Evolutionary conservation across 768 basidiomycete genomes (phyloP).

Genomic region (Suillus occidentalis): DNA sequence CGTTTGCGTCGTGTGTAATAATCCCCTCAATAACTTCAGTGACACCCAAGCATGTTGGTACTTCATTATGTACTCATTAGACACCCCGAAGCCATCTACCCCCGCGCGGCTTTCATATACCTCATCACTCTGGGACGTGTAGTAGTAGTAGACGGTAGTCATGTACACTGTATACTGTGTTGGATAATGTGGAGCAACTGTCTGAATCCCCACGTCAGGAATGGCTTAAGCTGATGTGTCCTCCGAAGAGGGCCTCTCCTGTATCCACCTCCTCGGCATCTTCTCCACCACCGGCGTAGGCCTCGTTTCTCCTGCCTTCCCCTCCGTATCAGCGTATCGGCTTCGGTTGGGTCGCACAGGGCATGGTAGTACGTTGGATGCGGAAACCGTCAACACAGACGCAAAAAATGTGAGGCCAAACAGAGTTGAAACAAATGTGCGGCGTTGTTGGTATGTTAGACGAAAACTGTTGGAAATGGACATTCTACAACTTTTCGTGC

Average conservation of each 20-base stretch:
- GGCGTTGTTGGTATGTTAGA: slow-evolving; percentile 55
- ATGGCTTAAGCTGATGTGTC: slow-evolving; percentile 11
- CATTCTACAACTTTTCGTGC: slow-evolving; percentile 48
- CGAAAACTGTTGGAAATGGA: slow-evolving; percentile 56
- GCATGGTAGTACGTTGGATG: slow-evolving; percentile 77
- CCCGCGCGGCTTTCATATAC: background rate
- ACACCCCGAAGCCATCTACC: background rate
- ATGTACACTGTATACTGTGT: background rate
- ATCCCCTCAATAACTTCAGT: background rate
- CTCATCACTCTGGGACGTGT: background rate
- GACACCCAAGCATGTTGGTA: slow-evolving; percentile 1
- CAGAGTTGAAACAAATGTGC: slow-evolving; percentile 73
- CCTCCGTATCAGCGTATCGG: slow-evolving; percentile 58
- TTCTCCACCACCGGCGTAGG: slow-evolving; percentile 52
- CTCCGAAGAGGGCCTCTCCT: slow-evolving; percentile 49
- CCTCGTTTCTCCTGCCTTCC: slow-evolving; percentile 24
- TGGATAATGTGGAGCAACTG: background rate
- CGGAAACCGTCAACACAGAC: slow-evolving; percentile 76
- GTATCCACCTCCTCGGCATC: slow-evolving; percentile 77
- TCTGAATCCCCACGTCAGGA: background rate
- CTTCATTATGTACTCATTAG: background rate
- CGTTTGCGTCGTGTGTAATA: background rate
- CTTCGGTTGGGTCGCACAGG: slow-evolving; percentile 62
- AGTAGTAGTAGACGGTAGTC: background rate
- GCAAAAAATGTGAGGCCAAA: slow-evolving; percentile 82